A percentile compares a stretch with the other conserved stretches of the same genome.
Evolutionary conservation across 1,284 basidiomycete species (phyloP).

Genomic region (Malassezia equina): DNA sequence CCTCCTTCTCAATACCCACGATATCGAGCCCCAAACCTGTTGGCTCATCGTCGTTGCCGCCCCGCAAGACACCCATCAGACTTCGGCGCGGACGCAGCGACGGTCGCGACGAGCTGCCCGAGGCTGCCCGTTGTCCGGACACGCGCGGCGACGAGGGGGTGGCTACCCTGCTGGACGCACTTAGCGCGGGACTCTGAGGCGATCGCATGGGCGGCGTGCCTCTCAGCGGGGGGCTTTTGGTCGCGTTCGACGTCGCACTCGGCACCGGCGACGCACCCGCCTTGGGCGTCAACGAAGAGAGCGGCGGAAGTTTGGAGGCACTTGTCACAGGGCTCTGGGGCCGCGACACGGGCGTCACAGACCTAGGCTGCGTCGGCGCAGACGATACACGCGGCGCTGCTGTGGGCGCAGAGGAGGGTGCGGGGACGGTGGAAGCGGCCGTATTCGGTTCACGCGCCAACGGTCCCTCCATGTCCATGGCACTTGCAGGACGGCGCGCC

Average conservation of each 20-base stretch:
- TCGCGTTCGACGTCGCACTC: background rate
- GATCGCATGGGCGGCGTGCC: background rate
- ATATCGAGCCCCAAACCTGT: constrained; percentile 3
- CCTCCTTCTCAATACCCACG: background rate
- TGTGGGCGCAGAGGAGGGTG: background rate
- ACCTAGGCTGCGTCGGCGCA: background rate
- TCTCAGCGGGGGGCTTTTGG: background rate
- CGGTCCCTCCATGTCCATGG: background rate
- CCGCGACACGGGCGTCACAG: too few relatives aligned
- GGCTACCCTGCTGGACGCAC: background rate
- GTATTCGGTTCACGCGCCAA: background rate
- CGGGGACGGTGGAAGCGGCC: background rate
- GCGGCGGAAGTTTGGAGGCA: background rate
- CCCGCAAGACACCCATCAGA: constrained; percentile 1
- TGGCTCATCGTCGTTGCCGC: background rate
- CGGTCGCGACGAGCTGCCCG: background rate
- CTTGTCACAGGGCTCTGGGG: background rate
- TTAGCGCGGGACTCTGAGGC: background rate
- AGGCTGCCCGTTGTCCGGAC: background rate
- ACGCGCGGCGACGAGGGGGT: background rate
- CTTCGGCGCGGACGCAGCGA: constrained; percentile 1
- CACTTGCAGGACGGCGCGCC: background rate
- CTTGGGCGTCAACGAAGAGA: background rate
- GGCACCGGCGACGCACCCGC: background rate
- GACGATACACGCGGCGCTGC: background rate